A percentile compares a stretch with the other conserved stretches of the same genome.
Conservation (phyloP, 306 rosid species). For the Cercis canadensis region DNA sequence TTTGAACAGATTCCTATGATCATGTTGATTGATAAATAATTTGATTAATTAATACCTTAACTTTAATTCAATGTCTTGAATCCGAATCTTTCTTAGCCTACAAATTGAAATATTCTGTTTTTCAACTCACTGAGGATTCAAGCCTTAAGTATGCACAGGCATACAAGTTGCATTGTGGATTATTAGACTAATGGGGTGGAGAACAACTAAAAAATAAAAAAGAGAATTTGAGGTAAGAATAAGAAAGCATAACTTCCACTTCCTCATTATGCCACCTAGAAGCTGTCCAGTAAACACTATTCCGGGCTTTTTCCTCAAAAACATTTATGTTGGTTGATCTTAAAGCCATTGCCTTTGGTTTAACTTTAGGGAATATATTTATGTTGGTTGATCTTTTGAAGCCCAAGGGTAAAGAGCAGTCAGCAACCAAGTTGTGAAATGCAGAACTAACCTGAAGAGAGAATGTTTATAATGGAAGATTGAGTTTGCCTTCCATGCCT, state of each 20-base stretch:
- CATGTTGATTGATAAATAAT: background rate
- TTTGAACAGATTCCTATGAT: constrained; percentile 6
- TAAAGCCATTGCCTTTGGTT: background rate
- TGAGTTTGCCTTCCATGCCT: background rate
- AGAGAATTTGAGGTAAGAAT: constrained; percentile 25
- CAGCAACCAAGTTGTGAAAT: constrained; percentile 23
- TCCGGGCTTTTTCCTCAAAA: constrained; percentile 11
- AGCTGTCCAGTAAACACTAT: constrained; percentile 4
- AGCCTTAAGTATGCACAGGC: background rate
- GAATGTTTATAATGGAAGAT: background rate
- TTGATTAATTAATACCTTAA: background rate
- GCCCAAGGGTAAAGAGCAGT: constrained; percentile 7
- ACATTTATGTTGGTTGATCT: background rate
- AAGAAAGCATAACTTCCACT: background rate
- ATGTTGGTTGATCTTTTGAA: background rate
- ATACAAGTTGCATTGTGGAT: too few relatives aligned
- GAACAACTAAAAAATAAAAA: constrained; percentile 12
- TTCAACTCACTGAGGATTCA: constrained; percentile 23
- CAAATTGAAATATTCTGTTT: background rate
- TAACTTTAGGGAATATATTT: constrained; percentile 3
- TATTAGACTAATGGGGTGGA: background rate
- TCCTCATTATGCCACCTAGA: background rate
- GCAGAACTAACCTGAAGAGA: background rate
- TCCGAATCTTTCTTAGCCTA: constrained; percentile 18
- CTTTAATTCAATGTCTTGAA: background rate